Base-by-base conservation (phyloP, 176 grass and related monocot species). In the Aegilops umbellulata region DNA sequence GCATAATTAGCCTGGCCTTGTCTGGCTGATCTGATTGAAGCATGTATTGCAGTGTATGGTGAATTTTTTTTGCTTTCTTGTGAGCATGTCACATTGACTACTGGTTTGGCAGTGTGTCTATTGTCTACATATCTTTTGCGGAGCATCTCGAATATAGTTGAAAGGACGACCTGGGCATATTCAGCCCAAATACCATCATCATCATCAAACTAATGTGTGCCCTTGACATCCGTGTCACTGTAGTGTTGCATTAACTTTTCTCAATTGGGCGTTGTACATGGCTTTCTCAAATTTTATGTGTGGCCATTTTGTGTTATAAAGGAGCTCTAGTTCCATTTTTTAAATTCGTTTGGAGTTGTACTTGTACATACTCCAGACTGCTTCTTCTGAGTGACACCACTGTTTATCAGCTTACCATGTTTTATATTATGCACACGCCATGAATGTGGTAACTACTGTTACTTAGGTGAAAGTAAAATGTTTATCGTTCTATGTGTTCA, bases 271-370 rank as follows among this genome's bases (percentile, higher is more conserved):
- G 67, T 23, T 44, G 41, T 71, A 42, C 19, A 19, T 76, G 44
- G 25, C 26, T 51, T 74, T 53, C 73, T 31, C 73, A 30, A 49
- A 29, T 47, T 74, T 47, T 74, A 24, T 27, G 23, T 47, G n/a
- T 23, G 17, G 53, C 10, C 42, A 65, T 27, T 63, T 30, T 70
- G 24, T 25, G 15, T 53, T 90, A 23, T 36, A 6, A 49, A 61
- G 55, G 53, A 71, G 1, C 46, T 77, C 24, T 82, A 49, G 39
- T 78, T 82, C 14, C 60, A 85, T 67, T 76, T 79, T 39, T 17
- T 29, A 23, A 46, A 70, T 68, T 15, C 34, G 82, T 81, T 70
- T 26, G 35, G 42, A 38, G 7, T 12, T 89, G 24, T 77, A 35
- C 81, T 19, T 89, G 24, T 77, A 35, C 81, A 8, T 70, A 36